Base-by-base conservation (phyloP, 2,329 filamentous ascomycete genomes). In the Claviceps sp. region DNA sequence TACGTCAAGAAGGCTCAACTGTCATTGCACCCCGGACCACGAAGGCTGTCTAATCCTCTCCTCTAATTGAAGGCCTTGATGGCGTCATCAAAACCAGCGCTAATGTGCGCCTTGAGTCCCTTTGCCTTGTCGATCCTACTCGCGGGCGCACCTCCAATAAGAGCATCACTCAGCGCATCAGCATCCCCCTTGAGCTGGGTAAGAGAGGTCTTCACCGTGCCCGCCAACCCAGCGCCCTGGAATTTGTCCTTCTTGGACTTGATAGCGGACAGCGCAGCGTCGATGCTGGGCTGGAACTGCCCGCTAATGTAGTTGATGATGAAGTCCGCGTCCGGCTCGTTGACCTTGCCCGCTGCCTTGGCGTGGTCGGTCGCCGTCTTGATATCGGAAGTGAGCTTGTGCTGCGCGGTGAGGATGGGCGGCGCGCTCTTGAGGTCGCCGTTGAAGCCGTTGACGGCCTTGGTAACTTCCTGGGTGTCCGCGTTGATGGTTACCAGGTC, bases 1-100 rank as follows among this genome's bases (percentile, higher is more conserved):
- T n/a, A 20, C 6, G 16, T 41, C 7, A 18, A 22, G 6, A 14
- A 13, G 41, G 11, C 18, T 5, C 41, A 7, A 14, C 9, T 6
- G 20, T 5, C 11, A n/a, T 41, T 22, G 8, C 20, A 22, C 14
- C 42, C 24, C 20, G 14, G 22, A 14, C 42, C 5, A 26, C 14
- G 5, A 26, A 26, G 14, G 8, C n/a, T 5, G 42, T 14, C 41
- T 2, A 43, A 13, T 44, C 42, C 20, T 48, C 13, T 44, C 42
- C 20, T 48, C 13, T 44, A 53, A 40, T 48, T 48, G 24, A 47
- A 53, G 5, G 14, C 20, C 8, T 16, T 14, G 42, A 53, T 53
- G 37, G 52, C 48, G n/a, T 40, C 22, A 6, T 43, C 40, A 30
- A 50, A 22, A 0, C 14, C 11, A 4, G 18, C 7, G 13, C 8